Evolutionary conservation across 2,329 filamentous ascomycete species (phyloP), one percentile per base, ranked within the genome.

Genomic region (Apiospora hydei): DNA sequence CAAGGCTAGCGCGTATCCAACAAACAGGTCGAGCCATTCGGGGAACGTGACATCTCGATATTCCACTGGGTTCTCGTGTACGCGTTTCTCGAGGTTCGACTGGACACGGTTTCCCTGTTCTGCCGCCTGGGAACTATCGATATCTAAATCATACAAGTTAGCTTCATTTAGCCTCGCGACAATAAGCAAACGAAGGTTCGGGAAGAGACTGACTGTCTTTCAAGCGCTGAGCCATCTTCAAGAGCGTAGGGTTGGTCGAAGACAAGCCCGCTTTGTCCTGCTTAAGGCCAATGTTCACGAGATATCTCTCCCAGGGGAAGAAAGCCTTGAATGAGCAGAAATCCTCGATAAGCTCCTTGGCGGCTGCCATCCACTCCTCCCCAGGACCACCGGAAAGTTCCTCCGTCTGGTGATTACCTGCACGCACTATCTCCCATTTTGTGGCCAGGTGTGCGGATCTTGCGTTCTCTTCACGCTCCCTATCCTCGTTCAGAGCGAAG

Each of bases 1-100:
- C 44, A 96, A 88, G 6, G 92, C 87, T 67, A 98, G 87, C 3
- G 95, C 93, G 79, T 97, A 97, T 78, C 96, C 93, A 47, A 97
- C 88, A 79, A 99, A 98, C 0, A 98, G 87, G 76, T 97, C 93
- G 3, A 98, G 88, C 96, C 96, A 99, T 67, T 91, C 88, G 72
- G 91, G 87, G 78, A 98, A 98, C 0, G 91, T 85, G 67, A 98
- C 93, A 10, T 93, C 93, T 75, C 94, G 92, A 70, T 85, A 85
- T 26, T 85, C 82, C 66, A 82, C 79, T 7, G 80, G 77, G 51
- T 78, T 74, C 43, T 76, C 78, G 24, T 77, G 75, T 26, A 74
- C 76, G 67, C 76, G 79, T 18, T 76, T 79, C 34, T 80, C 77
- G 26, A 77, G 76, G 14, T 80, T 77, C 1, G 77, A 72, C 14